Conservation (phyloP, 805 yeast genomes). For the Lachancea dasiensis region DNA sequence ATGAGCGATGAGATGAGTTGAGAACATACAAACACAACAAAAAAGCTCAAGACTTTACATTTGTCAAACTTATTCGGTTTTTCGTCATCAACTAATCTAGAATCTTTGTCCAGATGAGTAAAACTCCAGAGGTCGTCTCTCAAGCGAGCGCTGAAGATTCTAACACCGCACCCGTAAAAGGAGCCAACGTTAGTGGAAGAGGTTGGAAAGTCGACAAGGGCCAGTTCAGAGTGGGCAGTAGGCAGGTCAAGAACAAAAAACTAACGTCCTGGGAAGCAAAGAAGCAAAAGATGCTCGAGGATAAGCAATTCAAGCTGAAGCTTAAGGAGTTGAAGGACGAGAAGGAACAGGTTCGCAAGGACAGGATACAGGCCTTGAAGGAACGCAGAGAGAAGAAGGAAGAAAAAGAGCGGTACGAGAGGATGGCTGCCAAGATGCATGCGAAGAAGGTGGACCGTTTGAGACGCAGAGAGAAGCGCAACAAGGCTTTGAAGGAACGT, state of each 20-base stretch:
- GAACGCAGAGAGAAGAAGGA: slow-evolving; percentile 75
- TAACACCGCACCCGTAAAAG: slow-evolving; percentile 34
- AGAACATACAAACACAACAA: too few relatives aligned
- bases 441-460: slow-evolving; percentile 86
- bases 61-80: too few relatives aligned
- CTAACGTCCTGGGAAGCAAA: slow-evolving; percentile 57
- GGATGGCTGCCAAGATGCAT: slow-evolving; percentile 80
- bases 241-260: slow-evolving; percentile 46
- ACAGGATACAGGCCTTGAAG: slow-evolving; percentile 50
- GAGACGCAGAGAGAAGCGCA: slow-evolving; percentile 89
- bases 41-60: too few relatives aligned
- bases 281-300: slow-evolving; percentile 58
- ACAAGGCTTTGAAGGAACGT: slow-evolving; percentile 88
- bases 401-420: slow-evolving; percentile 83
- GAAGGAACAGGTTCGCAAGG: slow-evolving; percentile 54
- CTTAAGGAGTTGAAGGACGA: slow-evolving; percentile 72
- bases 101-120: too few relatives aligned
- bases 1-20: slow-evolving; percentile 16
- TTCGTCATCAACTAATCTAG: neutral
- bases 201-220: slow-evolving; percentile 64
- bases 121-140: too few relatives aligned
- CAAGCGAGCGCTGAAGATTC: too few relatives aligned
- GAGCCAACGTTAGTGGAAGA: slow-evolving; percentile 57
- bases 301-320: slow-evolving; percentile 60
- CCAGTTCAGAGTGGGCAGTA: slow-evolving; percentile 58